Conservation (phyloP, 345 rosid genomes). For the Bruguiera sexangula region DNA sequence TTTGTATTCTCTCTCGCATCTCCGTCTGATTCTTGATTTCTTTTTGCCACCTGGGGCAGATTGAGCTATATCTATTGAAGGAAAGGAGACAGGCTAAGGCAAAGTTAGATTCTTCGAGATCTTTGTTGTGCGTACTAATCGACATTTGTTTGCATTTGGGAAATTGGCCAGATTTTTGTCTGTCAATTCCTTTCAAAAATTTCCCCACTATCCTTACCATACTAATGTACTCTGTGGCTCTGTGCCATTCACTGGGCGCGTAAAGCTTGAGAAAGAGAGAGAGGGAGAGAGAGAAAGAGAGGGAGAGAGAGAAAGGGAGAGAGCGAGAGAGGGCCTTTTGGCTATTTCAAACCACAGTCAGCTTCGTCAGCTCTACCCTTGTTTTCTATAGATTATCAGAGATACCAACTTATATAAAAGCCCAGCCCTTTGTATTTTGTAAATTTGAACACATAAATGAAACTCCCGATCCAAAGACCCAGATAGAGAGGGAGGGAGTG, state of each 20-base stretch:
- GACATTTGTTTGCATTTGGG: constrained; percentile 1
- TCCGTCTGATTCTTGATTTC: not conserved
- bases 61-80: constrained; percentile 5
- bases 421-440: too few relatives aligned
- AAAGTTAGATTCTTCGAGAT: constrained; percentile 34
- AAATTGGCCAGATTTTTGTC: constrained; percentile 17
- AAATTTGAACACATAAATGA: too few relatives aligned
- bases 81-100: constrained; percentile 21
- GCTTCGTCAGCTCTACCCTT: too few relatives aligned
- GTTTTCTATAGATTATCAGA: too few relatives aligned
- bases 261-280: constrained; percentile 1
- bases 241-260: constrained; percentile 20
- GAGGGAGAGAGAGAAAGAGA: not conserved
- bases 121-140: constrained; percentile 26
- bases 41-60: constrained; percentile 21
- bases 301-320: constrained; percentile 4
- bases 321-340: constrained; percentile 7
- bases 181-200: constrained; percentile 19
- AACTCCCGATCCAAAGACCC: not conserved
- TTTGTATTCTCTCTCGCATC: not conserved
- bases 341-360: too few relatives aligned
- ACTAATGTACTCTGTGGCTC: not conserved
- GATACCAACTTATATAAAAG: too few relatives aligned
- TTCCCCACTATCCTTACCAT: constrained; percentile 21
- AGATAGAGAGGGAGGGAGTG: not conserved